phyloP scores from a whole-genome alignment of 495 filamentous ascomycete genomes.

The Geopyxis carbonaria region DNA sequence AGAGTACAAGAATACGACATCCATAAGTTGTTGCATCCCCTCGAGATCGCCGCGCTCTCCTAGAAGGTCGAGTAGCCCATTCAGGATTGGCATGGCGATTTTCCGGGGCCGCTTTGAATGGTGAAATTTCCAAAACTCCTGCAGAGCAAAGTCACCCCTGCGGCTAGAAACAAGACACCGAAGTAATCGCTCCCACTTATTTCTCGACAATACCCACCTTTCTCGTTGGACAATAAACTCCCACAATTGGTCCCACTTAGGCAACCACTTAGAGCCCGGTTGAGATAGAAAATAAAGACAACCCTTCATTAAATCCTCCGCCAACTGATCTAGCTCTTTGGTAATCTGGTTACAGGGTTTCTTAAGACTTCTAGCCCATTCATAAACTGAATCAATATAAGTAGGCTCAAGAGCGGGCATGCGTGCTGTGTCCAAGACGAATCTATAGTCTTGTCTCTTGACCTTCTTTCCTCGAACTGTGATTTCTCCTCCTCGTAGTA shows the following conservation, averaged over 20 bases:
- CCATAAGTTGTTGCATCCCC: constrained; percentile 35
- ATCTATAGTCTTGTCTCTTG: too few species aligned
- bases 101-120: too few species aligned
- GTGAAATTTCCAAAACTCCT: neutral
- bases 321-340: constrained; percentile 1
- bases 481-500: constrained; percentile 10
- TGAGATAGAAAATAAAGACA: constrained; percentile 5
- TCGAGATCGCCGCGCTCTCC: constrained; percentile 26
- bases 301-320: constrained; percentile 2
- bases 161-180: neutral
- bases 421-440: too few species aligned
- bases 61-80: constrained; percentile 30
- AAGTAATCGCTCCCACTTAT: neutral
- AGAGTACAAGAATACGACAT: constrained; percentile 34
- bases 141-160: neutral
- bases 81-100: too few species aligned
- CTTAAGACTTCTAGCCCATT: too few species aligned
- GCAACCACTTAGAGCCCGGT: neutral
- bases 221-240: neutral
- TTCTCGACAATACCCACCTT: neutral
- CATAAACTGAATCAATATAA: too few species aligned
- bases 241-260: constrained; percentile 1
- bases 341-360: too few species aligned
- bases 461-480: too few species aligned
- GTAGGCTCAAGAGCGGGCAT: too few species aligned